Evolutionary conservation across 2,329 filamentous ascomycete genomes (phyloP).

Genomic region (Kalaharituber pfeilii): DNA sequence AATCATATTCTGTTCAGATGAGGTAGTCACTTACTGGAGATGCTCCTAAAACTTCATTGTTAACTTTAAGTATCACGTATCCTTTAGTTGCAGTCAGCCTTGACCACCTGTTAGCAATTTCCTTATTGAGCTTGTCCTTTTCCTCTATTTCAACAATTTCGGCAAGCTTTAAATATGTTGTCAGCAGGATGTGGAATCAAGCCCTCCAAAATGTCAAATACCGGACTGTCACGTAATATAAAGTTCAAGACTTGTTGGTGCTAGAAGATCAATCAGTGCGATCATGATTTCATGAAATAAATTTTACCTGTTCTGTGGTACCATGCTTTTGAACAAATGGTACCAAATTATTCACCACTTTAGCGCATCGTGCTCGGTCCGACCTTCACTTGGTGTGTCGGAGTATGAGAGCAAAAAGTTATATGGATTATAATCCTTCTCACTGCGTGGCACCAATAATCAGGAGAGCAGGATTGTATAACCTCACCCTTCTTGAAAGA

Average conservation of each 20-base stretch:
- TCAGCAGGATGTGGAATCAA: constrained; percentile 60
- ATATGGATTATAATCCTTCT: too few species aligned
- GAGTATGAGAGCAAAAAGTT: too few species aligned
- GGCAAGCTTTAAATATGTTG: constrained; percentile 65
- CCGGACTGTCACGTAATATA: constrained; percentile 58
- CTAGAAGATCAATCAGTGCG: constrained; percentile 34
- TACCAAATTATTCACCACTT: constrained; percentile 61
- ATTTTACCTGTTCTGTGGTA: constrained; percentile 29
- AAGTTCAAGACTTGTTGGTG: constrained; percentile 60
- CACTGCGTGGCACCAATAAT: not conserved
- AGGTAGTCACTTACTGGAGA: constrained; percentile 16
- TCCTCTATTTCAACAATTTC: constrained; percentile 74
- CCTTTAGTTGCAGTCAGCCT: constrained; percentile 67
- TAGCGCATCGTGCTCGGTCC: constrained; percentile 41
- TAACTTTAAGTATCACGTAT: constrained; percentile 73
- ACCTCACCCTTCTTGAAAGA: constrained; percentile 50
- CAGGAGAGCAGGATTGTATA: constrained; percentile 26
- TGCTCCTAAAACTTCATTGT: constrained; percentile 56
- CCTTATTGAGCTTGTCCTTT: constrained; percentile 70
- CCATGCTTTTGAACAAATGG: constrained; percentile 57
- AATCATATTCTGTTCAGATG: not conserved
- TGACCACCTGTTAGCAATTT: constrained; percentile 77
- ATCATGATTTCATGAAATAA: not conserved
- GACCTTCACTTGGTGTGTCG: constrained; percentile 30
- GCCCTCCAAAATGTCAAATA: constrained; percentile 72